Conservation (phyloP, 495 filamentous ascomycete genomes). For the Lophiostoma macrostomum region DNA sequence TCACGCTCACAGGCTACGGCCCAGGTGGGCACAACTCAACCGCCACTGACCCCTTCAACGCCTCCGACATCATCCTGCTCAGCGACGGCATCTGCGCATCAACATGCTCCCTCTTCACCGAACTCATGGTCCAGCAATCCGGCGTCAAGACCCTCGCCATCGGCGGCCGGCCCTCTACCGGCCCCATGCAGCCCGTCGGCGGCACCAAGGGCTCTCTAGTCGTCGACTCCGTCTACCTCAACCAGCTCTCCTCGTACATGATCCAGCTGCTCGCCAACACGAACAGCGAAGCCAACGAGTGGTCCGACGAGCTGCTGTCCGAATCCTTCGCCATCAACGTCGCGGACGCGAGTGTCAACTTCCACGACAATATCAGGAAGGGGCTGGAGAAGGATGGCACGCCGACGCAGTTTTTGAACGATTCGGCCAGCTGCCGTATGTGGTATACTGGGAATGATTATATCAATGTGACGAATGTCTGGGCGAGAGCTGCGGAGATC, state of each 20-base stretch:
- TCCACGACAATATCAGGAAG: conserved; percentile 32
- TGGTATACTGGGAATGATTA: conserved; percentile 21
- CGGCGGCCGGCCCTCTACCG: conserved; percentile 46
- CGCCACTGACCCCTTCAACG: conserved; percentile 25
- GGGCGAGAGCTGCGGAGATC: conserved; percentile 18
- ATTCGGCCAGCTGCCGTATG: conserved; percentile 29
- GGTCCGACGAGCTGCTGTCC: conserved; percentile 19
- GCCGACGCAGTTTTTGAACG: conserved; percentile 33
- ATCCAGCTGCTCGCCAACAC: conserved; percentile 17
- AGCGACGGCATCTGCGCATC: conserved; percentile 52
- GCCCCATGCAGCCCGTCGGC: conserved; percentile 39
- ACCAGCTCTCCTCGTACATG: conserved; percentile 8
- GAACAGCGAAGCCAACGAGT: conserved; percentile 5
- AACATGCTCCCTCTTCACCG: conserved; percentile 52
- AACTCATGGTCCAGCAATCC: conserved; percentile 51
- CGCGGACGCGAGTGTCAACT: conserved; percentile 26
- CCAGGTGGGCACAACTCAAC: conserved; percentile 23
- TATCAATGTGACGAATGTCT: conserved; percentile 24
- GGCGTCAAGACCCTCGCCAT: conserved; percentile 50
- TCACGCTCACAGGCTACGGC: conserved; percentile 28
- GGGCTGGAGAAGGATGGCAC: conserved; percentile 17
- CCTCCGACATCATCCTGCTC: conserved; percentile 38
- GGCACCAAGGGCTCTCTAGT: conserved; percentile 35
- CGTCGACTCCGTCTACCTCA: conserved; percentile 22
- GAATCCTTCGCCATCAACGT: conserved; percentile 15